Percentiles rank a stretch among this genome's conserved stretches.
phyloP scores from a whole-genome alignment of 495 filamentous ascomycete genomes.

The Pseudotulostoma volvatum region DNA sequence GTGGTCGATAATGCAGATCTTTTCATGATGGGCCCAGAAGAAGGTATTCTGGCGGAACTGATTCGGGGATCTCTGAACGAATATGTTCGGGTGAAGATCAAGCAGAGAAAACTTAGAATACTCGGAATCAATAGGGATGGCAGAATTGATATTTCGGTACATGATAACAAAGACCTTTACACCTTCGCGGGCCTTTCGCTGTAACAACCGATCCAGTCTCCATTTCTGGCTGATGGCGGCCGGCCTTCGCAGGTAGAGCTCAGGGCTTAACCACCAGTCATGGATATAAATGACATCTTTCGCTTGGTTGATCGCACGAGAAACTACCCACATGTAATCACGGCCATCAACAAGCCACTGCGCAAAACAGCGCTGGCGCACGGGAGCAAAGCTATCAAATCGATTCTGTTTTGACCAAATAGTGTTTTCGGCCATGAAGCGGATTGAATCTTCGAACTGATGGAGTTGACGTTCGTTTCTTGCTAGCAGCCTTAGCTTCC shows the following conservation, averaged over 20 bases:
- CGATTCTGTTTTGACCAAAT: constrained; percentile 70
- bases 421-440: constrained; percentile 63
- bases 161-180: constrained; percentile 98
- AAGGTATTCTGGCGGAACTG: constrained; percentile 99
- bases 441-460: constrained; percentile 87
- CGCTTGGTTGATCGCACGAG: constrained; percentile 90
- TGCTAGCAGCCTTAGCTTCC: constrained; percentile 79
- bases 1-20: constrained; percentile 89
- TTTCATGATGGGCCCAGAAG: constrained; percentile 98
- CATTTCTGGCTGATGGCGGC: constrained; percentile 98
- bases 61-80: constrained; percentile 89
- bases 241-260: constrained; percentile 88
- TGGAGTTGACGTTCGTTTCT: constrained; percentile 75
- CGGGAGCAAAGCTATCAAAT: constrained; percentile 87
- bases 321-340: constrained; percentile 99
- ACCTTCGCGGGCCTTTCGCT: constrained; percentile 82
- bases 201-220: constrained; percentile 87
- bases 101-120: constrained; percentile 97
- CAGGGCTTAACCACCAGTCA: constrained; percentile 97
- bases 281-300: constrained; percentile 98
- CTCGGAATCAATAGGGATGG: constrained; percentile 95
- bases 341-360: constrained; percentile 95
- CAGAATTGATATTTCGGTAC: constrained; percentile 95
- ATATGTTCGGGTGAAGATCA: constrained; percentile 89
- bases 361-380: constrained; percentile 71